Evolutionary conservation across 2,329 filamentous ascomycete species (phyloP).

Genomic region (Clarireedia homoeocarpa): DNA sequence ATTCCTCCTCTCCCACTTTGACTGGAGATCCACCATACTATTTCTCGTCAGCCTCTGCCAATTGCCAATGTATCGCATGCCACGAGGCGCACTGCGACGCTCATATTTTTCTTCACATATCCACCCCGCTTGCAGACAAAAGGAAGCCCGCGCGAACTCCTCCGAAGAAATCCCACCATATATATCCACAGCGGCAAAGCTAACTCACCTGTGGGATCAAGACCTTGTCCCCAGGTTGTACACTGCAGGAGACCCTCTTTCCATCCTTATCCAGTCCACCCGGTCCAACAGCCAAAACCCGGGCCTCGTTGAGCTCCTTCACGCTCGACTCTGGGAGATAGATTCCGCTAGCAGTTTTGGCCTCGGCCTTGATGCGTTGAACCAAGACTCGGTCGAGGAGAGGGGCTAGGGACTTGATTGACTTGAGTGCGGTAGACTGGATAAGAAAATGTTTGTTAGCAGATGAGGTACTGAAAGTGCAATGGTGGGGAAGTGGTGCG

Average conservation of each 20-base stretch:
- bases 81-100: background rate
- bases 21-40: slow-evolving; percentile 90
- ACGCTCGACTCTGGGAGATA: slow-evolving; percentile 95
- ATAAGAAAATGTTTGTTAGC: background rate
- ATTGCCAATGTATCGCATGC: background rate
- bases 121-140: background rate
- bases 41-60: slow-evolving; percentile 22
- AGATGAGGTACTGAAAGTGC: background rate
- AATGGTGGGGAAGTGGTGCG: background rate
- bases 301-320: slow-evolving; percentile 97
- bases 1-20: slow-evolving; percentile 97
- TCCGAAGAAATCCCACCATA: background rate
- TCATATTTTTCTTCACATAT: background rate
- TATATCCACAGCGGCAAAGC: background rate
- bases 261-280: slow-evolving; percentile 83
- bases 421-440: slow-evolving; percentile 72
- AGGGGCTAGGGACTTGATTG: slow-evolving; percentile 88
- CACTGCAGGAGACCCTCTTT: slow-evolving; percentile 78
- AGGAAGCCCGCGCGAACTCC: slow-evolving; percentile 1
- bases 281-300: slow-evolving; percentile 90
- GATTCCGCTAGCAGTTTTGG: slow-evolving; percentile 94
- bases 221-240: slow-evolving; percentile 79
- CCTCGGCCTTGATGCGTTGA: slow-evolving; percentile 93
- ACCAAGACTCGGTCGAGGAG: slow-evolving; percentile 97
- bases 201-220: slow-evolving; percentile 81